A percentile compares a stretch with the other conserved stretches of the same genome.
Evolutionary conservation across 164 flowering plant genomes (phyloP).

Genomic region (Litsea cubeba): DNA sequence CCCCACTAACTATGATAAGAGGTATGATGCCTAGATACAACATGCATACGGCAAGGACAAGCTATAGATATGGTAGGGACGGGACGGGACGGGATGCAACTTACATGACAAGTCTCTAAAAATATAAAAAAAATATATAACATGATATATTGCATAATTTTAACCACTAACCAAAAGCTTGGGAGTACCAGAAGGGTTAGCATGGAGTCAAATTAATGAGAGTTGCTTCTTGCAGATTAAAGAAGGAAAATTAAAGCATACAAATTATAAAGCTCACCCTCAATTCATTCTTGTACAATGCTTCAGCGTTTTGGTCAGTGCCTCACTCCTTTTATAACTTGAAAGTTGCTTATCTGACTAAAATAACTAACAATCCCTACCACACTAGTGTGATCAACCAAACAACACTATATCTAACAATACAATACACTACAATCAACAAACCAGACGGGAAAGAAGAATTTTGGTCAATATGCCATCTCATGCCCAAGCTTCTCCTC

Average conservation of each 20-base stretch:
- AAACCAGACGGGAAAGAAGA: neutral
- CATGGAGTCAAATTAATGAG: too few relatives aligned
- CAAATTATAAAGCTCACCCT: neutral
- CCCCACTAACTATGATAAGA: too few relatives aligned
- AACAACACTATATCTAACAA: neutral
- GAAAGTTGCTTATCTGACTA: neutral
- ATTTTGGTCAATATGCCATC: neutral
- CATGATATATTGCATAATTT: too few relatives aligned
- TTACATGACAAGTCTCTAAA: too few relatives aligned
- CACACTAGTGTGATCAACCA: neutral
- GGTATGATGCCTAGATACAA: too few relatives aligned
- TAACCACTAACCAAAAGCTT: too few relatives aligned
- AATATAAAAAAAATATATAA: too few relatives aligned
- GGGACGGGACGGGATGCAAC: too few relatives aligned
- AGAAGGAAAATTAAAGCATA: neutral
- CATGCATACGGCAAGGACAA: too few relatives aligned
- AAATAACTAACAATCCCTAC: neutral
- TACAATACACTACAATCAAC: conserved; percentile 8
- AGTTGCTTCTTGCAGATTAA: neutral
- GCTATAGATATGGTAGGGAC: too few relatives aligned
- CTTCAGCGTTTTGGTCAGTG: neutral
- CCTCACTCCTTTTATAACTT: neutral
- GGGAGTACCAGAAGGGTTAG: too few relatives aligned
- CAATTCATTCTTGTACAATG: neutral
- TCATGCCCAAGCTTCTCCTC: conserved; percentile 42